Conservation (phyloP, 2,329 filamentous ascomycete genomes). For the Huntiella bhutanensis region DNA sequence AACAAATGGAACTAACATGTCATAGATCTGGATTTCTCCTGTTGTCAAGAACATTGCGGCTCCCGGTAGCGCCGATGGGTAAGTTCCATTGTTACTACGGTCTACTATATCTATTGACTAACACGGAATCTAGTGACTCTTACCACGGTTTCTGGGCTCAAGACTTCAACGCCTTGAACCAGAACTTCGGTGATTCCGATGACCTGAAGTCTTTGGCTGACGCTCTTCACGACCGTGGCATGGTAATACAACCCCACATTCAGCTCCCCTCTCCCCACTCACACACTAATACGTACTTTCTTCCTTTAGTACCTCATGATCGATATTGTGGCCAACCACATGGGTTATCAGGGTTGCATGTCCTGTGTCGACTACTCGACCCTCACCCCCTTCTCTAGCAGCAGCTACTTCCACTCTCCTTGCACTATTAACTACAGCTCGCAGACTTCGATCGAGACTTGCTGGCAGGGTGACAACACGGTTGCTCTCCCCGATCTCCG, state of each 20-base stretch:
- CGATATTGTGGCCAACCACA: conserved; percentile 34
- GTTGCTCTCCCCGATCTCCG: conserved; percentile 46
- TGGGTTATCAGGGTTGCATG: conserved; percentile 26
- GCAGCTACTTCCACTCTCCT: conserved; percentile 34
- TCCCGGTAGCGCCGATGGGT: conserved; percentile 14
- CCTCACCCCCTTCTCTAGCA: conserved; percentile 34
- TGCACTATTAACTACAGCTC: conserved; percentile 33
- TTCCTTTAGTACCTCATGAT: conserved; percentile 30
- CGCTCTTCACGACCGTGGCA: conserved; percentile 30
- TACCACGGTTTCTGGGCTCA: conserved; percentile 25
- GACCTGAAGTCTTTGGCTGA: conserved; percentile 28
- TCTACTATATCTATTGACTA: conserved; percentile 4
- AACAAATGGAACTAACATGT: background rate
- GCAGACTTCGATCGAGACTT: conserved; percentile 22
- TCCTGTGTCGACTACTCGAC: conserved; percentile 31
- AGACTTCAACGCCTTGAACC: conserved; percentile 24
- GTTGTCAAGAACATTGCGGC: conserved; percentile 23
- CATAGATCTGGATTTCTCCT: conserved; percentile 25
- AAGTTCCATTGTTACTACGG: conserved; percentile 3
- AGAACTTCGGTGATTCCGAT: conserved; percentile 28
- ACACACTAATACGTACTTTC: background rate
- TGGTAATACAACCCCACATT: conserved; percentile 20
- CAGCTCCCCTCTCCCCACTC: background rate
- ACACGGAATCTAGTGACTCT: conserved; percentile 14
- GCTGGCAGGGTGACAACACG: conserved; percentile 31